Conservation (phyloP, 768 basidiomycete genomes). For the Rhizopogon sp. region DNA sequence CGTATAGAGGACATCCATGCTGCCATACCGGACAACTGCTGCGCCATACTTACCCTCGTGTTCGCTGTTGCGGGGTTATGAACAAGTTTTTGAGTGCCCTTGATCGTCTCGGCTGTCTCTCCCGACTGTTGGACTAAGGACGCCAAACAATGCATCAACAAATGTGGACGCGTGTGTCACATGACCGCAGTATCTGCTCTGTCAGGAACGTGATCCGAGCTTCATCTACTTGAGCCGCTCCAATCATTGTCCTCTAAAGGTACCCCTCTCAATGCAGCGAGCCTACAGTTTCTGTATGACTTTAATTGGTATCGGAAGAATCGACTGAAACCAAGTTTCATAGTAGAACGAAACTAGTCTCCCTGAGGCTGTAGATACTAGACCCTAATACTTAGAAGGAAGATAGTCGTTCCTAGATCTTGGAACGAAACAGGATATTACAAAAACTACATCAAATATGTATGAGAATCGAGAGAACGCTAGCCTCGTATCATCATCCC, state of each 20-base stretch:
- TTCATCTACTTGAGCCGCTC: too few species aligned
- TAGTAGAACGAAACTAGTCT: background rate
- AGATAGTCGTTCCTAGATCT: too few species aligned
- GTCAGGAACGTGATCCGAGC: too few species aligned
- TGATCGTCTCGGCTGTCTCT: background rate
- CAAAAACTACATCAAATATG: background rate
- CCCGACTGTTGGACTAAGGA: background rate
- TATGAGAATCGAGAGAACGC: background rate
- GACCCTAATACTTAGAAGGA: too few species aligned
- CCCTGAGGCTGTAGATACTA: too few species aligned
- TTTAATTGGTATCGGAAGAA: too few species aligned
- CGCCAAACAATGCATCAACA: conserved; percentile 18
- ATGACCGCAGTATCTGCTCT: conserved; percentile 8
- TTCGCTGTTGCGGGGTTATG: background rate
- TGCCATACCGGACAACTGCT: conserved; percentile 41
- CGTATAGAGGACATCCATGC: conserved; percentile 68
- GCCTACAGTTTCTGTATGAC: too few species aligned
- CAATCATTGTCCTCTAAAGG: too few species aligned
- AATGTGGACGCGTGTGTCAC: conserved; percentile 22
- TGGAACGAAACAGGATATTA: background rate
- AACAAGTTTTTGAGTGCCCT: background rate
- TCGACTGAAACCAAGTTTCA: too few species aligned
- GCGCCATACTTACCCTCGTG: conserved; percentile 6
- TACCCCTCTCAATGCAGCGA: too few species aligned
- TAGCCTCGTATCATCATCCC: conserved; percentile 26